These are phyloP conservation scores for Aspergillus indologenus DNA, from an alignment of 495 filamentous ascomycete genomes.

Conservation along the genomic window DNA sequence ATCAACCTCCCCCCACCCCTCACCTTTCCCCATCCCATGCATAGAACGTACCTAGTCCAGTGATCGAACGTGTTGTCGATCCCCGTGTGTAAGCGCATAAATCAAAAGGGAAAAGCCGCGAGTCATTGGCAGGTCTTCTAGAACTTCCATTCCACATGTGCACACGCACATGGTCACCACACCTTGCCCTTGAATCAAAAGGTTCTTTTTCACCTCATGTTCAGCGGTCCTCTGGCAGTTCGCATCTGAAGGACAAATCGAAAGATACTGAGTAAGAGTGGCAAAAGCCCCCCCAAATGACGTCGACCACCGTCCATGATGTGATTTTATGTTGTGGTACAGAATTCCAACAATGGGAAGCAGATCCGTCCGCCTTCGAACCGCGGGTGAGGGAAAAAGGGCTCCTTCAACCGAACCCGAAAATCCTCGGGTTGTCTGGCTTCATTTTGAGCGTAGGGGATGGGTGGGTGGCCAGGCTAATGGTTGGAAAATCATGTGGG, in stretches of 20 bases:
- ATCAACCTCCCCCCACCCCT: neutral
- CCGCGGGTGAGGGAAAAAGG: neutral
- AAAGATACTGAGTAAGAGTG: no score
- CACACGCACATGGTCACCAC: neutral
- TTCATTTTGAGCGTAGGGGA: no score
- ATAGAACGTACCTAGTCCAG: neutral
- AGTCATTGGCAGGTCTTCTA: slow-evolving; percentile 10
- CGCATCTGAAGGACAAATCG: no score
- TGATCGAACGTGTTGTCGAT: neutral
- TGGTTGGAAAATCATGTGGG: no score
- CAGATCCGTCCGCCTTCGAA: neutral
- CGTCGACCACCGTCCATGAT: neutral
- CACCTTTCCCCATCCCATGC: neutral
- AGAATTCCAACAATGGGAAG: neutral
- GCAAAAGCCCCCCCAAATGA: neutral
- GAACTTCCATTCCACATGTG: slow-evolving; percentile 12
- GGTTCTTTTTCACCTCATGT: no score
- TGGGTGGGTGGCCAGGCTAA: no score
- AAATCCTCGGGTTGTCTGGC: no score
- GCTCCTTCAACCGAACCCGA: no score
- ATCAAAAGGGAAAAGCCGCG: neutral
- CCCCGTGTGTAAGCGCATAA: neutral
- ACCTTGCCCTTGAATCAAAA: no score
- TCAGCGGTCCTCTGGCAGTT: no score
- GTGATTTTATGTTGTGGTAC: no score